A percentile compares a stretch with the other conserved stretches of the same genome.
These are phyloP conservation scores for Rhynchospora tenuis DNA, from an alignment of 176 grass and related monocot species.

Conservation along the genomic window DNA sequence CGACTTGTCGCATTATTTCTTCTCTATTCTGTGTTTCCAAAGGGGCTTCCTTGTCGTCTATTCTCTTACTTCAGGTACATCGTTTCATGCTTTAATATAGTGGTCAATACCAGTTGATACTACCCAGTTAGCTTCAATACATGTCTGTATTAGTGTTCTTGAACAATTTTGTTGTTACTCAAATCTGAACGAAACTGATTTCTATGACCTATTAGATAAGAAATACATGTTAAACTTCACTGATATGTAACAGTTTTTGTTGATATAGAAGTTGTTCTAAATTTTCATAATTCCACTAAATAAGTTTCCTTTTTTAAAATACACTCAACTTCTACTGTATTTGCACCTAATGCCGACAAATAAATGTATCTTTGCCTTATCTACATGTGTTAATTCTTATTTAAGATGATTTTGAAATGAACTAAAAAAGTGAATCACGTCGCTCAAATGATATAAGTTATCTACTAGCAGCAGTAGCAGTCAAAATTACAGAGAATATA, in stretches of 20 bases:
- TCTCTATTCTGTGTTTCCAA: constrained; percentile 76
- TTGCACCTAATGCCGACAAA: background rate
- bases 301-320: background rate
- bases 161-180: background rate
- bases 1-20: constrained; percentile 88
- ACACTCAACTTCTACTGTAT: background rate
- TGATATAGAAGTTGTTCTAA: background rate
- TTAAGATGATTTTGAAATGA: background rate
- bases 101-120: background rate
- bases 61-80: constrained; percentile 61
- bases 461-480: background rate
- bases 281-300: background rate
- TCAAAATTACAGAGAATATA: background rate
- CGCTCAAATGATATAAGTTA: background rate
- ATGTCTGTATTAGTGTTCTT: background rate
- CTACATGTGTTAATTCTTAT: background rate
- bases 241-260: background rate
- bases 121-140: background rate
- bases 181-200: background rate
- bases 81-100: background rate
- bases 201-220: background rate
- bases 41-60: constrained; percentile 67
- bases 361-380: background rate
- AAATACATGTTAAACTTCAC: background rate
- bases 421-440: background rate